Conservation (phyloP, 306 rosid genomes). For the Castanea mollissima region DNA sequence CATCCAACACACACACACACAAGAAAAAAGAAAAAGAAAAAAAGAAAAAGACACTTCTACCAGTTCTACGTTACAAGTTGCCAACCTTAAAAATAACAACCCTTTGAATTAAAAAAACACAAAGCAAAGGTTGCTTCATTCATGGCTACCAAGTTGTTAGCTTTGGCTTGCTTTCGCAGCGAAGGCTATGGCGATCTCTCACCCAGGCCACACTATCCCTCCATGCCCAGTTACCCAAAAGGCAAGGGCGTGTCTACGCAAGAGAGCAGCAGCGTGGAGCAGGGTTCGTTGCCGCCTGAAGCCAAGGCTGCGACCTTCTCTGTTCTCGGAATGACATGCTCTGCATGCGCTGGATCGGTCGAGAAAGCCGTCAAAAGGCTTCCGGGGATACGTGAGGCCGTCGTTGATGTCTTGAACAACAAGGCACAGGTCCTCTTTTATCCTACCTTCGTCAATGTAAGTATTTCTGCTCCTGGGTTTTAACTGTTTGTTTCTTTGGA, state of each 20-base stretch:
- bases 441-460: conserved; percentile 58
- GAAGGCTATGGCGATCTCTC: conserved; percentile 25
- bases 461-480: not conserved
- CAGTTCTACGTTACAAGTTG: no score
- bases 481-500: not conserved
- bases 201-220: conserved; percentile 64
- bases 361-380: conserved; percentile 76
- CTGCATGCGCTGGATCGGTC: conserved; percentile 75
- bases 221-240: conserved; percentile 66
- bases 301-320: conserved; percentile 44
- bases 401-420: conserved; percentile 67
- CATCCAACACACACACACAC: no score
- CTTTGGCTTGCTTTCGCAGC: conserved; percentile 44
- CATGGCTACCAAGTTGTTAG: conserved; percentile 47
- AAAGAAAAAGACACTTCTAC: no score
- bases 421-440: conserved; percentile 59
- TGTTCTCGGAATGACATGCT: conserved; percentile 70
- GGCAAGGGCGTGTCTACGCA: conserved; percentile 33
- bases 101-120: no score
- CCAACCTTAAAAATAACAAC: no score
- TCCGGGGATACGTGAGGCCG: conserved; percentile 68
- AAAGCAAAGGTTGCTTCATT: no score
- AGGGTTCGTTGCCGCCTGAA: conserved; percentile 11
- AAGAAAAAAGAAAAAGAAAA: no score
- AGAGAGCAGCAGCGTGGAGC: not conserved